phyloP scores from a whole-genome alignment of 2,329 filamentous ascomycete genomes.

The Talaromyces sp. region DNA sequence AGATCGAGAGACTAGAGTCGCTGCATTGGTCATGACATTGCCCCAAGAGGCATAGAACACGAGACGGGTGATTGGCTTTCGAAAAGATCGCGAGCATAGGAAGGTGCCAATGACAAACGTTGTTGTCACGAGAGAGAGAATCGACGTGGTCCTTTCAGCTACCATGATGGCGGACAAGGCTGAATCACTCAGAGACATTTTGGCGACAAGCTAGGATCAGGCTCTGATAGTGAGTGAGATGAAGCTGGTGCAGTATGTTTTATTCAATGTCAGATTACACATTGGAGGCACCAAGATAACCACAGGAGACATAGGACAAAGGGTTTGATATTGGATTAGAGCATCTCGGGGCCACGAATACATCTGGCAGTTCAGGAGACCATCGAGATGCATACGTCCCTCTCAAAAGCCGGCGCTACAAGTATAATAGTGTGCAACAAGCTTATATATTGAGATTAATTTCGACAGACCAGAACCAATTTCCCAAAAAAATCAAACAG shows the following conservation, averaged over 20 bases:
- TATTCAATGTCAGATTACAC: neutral
- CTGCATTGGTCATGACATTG: constrained; percentile 72
- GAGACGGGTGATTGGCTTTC: constrained; percentile 80
- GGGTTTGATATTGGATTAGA: neutral
- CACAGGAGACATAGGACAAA: neutral
- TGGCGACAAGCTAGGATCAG: neutral
- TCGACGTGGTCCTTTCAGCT: constrained; percentile 64
- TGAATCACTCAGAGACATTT: constrained; percentile 22
- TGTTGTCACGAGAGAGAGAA: constrained; percentile 66
- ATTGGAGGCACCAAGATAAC: neutral
- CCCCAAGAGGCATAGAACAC: constrained; percentile 81
- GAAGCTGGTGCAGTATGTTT: neutral
- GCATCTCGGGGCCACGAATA: neutral
- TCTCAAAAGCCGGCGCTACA: neutral
- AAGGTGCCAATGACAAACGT: constrained; percentile 70
- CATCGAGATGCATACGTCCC: neutral
- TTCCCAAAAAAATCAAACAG: neutral
- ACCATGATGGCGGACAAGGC: constrained; percentile 53
- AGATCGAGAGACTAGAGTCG: constrained; percentile 65
- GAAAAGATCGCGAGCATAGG: constrained; percentile 61
- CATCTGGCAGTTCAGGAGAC: neutral
- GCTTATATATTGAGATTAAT: neutral
- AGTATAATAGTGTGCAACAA: neutral
- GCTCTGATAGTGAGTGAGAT: neutral
- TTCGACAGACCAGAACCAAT: neutral